Conservation (phyloP, 495 filamentous ascomycete genomes). For the Penicillium atrosanguineum region DNA sequence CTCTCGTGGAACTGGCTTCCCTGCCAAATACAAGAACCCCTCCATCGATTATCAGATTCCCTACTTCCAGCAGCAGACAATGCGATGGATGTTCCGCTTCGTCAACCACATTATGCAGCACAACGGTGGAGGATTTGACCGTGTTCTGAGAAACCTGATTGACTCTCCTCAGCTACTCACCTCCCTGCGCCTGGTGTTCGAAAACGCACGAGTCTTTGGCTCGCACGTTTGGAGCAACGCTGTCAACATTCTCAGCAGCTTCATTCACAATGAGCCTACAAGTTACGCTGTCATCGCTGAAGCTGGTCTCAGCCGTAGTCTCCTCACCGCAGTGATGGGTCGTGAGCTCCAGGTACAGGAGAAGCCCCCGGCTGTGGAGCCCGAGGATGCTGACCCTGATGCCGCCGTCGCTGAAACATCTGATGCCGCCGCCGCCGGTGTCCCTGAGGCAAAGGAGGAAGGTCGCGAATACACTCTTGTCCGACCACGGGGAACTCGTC, state of each 20-base stretch:
- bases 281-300: constrained; percentile 95
- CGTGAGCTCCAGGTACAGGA: constrained; percentile 32
- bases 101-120: constrained; percentile 93
- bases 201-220: constrained; percentile 74
- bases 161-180: constrained; percentile 83
- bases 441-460: constrained; percentile 20
- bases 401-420: constrained; percentile 20
- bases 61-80: constrained; percentile 84
- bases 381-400: constrained; percentile 22
- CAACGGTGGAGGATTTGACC: constrained; percentile 79
- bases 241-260: constrained; percentile 85
- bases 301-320: constrained; percentile 80
- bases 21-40: constrained; percentile 70
- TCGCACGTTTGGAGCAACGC: constrained; percentile 92
- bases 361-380: constrained; percentile 28
- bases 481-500: constrained; percentile 34
- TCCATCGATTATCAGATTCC: constrained; percentile 89
- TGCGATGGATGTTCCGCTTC: constrained; percentile 93
- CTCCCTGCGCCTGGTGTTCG: constrained; percentile 77
- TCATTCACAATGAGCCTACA: constrained; percentile 98
- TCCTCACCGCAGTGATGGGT: constrained; percentile 78
- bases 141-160: constrained; percentile 86
- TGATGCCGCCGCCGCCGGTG: constrained; percentile 11
- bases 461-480: constrained; percentile 34
- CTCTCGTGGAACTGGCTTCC: constrained; percentile 67